Conservation (phyloP, 2,329 filamentous ascomycete genomes). For the Tolypocladium tropicale region DNA sequence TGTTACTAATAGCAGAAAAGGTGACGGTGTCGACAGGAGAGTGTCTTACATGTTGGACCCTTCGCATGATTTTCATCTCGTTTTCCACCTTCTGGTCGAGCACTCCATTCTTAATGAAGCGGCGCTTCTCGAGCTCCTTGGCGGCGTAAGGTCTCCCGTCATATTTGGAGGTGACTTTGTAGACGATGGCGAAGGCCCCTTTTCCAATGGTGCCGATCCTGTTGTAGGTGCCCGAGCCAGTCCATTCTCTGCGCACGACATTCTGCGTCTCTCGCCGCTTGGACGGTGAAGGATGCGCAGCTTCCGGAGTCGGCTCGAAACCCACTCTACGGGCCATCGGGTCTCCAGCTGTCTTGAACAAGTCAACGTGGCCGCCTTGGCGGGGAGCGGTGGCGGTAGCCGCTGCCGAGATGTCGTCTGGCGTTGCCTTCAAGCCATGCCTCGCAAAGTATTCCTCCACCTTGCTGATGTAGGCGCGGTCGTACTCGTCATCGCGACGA, state of each 20-base stretch:
- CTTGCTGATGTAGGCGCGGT: conserved; percentile 57
- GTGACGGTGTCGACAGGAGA: background rate
- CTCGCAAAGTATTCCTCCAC: conserved; percentile 53
- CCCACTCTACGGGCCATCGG: conserved; percentile 3
- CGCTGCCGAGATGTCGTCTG: conserved; percentile 25
- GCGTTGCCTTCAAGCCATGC: conserved; percentile 28
- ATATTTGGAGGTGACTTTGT: conserved; percentile 77
- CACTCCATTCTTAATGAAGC: conserved; percentile 86
- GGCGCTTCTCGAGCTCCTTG: conserved; percentile 88
- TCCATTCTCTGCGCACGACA: conserved; percentile 56
- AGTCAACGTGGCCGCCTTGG: conserved; percentile 30
- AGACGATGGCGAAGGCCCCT: conserved; percentile 90
- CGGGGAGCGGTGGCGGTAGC: conserved; percentile 11
- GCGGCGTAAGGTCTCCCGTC: conserved; percentile 79
- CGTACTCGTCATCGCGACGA: conserved; percentile 55
- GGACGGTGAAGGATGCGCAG: conserved; percentile 6
- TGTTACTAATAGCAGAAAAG: conserved; percentile 6
- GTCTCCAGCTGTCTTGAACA: conserved; percentile 18
- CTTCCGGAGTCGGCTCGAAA: background rate
- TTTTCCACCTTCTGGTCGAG: conserved; percentile 89
- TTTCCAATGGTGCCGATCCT: conserved; percentile 74
- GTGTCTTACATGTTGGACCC: conserved; percentile 63
- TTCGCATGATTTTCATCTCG: conserved; percentile 93
- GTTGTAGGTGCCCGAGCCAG: conserved; percentile 76
- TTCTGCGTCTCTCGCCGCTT: conserved; percentile 14